phyloP scores from a whole-genome alignment of 2,329 filamentous ascomycete genomes.

The Pseudofabraea citricarpa region DNA sequence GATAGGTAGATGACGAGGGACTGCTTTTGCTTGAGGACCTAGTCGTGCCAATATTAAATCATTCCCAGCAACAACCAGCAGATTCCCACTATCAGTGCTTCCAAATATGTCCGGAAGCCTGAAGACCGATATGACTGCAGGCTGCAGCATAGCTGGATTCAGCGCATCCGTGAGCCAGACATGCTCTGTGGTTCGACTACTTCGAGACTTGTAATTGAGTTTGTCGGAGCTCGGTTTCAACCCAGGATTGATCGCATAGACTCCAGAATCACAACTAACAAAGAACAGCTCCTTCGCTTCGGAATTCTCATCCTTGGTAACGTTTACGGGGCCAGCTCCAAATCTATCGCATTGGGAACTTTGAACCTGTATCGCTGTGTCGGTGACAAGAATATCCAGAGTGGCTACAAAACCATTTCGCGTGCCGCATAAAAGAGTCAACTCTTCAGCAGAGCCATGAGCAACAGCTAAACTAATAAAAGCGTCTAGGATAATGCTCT shows the following conservation, averaged over 20 bases:
- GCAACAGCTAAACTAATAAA: conserved; percentile 21
- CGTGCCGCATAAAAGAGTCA: conserved; percentile 24
- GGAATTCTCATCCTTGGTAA: conserved; percentile 17
- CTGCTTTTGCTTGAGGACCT: conserved; percentile 37
- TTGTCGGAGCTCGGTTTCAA: neutral
- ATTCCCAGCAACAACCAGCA: conserved; percentile 46
- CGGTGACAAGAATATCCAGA: conserved; percentile 12
- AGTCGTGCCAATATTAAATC: conserved; percentile 50
- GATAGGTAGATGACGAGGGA: conserved; percentile 45
- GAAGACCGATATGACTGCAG: conserved; percentile 43
- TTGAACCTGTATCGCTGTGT: conserved; percentile 6
- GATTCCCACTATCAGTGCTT: conserved; percentile 25
- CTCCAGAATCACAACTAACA: conserved; percentile 42
- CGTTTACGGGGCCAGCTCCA: conserved; percentile 19
- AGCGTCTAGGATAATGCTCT: too few relatives aligned
- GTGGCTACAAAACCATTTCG: conserved; percentile 23
- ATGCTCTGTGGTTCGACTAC: conserved; percentile 21
- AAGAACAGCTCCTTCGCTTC: conserved; percentile 30
- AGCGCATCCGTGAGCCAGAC: conserved; percentile 49
- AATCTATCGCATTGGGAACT: conserved; percentile 17
- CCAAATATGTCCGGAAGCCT: conserved; percentile 32
- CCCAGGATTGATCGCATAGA: conserved; percentile 25
- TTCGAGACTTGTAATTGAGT: neutral
- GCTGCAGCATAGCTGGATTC: conserved; percentile 39
- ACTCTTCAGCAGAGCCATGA: neutral